phyloP scores from a whole-genome alignment of 1,284 basidiomycete genomes.

The Leccinum pallidistipes region DNA sequence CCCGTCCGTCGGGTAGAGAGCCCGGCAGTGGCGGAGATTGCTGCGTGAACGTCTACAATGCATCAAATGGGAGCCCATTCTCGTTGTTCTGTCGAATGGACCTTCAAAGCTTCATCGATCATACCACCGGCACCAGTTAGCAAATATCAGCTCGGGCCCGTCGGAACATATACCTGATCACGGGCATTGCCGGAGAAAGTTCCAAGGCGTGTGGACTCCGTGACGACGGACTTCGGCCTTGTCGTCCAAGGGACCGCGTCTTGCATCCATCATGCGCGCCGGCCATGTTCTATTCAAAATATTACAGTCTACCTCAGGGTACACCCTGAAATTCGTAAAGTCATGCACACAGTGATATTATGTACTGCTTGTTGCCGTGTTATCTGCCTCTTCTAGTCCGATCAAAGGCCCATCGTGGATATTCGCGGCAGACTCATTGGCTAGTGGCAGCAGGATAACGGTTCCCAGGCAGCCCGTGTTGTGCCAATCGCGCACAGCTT shows the following conservation, averaged over 20 bases:
- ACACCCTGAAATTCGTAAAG: slow-evolving; percentile 31
- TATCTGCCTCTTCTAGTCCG: slow-evolving; percentile 26
- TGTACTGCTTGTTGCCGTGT: slow-evolving; percentile 25
- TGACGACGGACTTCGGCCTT: slow-evolving; percentile 9
- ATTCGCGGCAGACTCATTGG: slow-evolving; percentile 16
- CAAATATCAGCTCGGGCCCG: slow-evolving; percentile 25
- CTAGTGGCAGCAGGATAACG: slow-evolving; percentile 17
- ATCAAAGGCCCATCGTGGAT: slow-evolving; percentile 24
- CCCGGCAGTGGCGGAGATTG: slow-evolving; percentile 33
- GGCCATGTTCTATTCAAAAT: neutral
- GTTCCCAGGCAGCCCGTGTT: slow-evolving; percentile 18
- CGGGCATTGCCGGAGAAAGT: slow-evolving; percentile 25
- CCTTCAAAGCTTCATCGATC: neutral
- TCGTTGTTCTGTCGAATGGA: slow-evolving; percentile 2
- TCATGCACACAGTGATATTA: slow-evolving; percentile 32
- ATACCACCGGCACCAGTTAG: slow-evolving; percentile 13
- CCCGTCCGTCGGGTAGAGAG: slow-evolving; percentile 14
- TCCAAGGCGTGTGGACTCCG: slow-evolving; percentile 16
- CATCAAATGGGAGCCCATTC: slow-evolving; percentile 8
- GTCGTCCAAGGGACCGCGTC: slow-evolving; percentile 14
- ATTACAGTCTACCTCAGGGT: slow-evolving; percentile 29
- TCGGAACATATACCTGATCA: slow-evolving; percentile 1
- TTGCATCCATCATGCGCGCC: slow-evolving; percentile 14
- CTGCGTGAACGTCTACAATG: slow-evolving; percentile 18
- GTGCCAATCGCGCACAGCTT: slow-evolving; percentile 12